Evolutionary conservation across 1,284 basidiomycete species (phyloP).

Genomic region (Ganoderma boninense): DNA sequence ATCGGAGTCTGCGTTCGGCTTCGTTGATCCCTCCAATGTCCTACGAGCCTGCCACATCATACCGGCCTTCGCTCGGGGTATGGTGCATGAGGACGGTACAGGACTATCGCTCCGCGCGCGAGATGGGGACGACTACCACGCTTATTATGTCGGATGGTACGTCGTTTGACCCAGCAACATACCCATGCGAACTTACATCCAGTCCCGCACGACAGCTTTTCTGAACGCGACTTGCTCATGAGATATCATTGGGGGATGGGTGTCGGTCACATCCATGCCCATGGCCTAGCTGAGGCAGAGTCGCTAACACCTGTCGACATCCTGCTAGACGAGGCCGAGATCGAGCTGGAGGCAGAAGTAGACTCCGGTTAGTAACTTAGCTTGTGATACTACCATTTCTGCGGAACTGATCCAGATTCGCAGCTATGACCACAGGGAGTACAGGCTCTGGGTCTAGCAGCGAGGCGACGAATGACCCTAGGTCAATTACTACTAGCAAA

Average conservation of each 20-base stretch:
- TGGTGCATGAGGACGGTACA: not conserved
- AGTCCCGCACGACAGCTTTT: not conserved
- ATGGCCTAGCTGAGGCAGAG: not conserved
- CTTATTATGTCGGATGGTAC: not conserved
- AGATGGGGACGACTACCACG: not conserved
- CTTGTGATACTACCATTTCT: too few species aligned
- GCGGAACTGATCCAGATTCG: too few species aligned
- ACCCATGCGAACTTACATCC: not conserved
- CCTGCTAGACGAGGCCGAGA: too few species aligned
- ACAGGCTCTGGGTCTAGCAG: too few species aligned
- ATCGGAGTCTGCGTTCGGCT: not conserved
- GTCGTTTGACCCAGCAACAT: not conserved
- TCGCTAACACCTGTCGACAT: too few species aligned
- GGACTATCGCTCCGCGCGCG: not conserved
- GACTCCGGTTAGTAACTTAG: too few species aligned
- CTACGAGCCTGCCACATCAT: not conserved
- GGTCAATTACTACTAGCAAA: too few species aligned
- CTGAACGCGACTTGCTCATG: constrained; percentile 11
- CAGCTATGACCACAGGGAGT: too few species aligned
- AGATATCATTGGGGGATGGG: constrained; percentile 13
- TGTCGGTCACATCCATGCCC: too few species aligned
- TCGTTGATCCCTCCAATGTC: not conserved
- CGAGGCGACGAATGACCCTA: too few species aligned
- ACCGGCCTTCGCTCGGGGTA: not conserved
- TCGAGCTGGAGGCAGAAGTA: too few species aligned